A percentile compares a stretch with the other conserved stretches of the same genome.
These are phyloP conservation scores for Anacardium occidentale DNA, from an alignment of 345 rosid genomes.

Conservation along the genomic window DNA sequence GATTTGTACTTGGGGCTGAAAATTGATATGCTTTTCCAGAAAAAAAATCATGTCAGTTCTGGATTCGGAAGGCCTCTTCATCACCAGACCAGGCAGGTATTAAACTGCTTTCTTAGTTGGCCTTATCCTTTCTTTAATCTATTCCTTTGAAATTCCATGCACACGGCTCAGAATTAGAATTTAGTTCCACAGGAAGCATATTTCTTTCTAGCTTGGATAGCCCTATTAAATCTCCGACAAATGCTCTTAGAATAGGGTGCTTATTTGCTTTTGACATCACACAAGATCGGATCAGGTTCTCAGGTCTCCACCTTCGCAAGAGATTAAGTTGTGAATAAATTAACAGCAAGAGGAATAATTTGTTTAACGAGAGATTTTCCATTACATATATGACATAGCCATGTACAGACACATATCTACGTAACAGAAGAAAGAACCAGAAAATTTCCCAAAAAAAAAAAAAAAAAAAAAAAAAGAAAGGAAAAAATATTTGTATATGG, in stretches of 20 bases:
- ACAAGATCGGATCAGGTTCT: not conserved
- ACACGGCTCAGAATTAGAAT: constrained; percentile 6
- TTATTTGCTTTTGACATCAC: not conserved
- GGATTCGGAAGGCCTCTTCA: too few species aligned
- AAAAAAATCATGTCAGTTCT: too few species aligned
- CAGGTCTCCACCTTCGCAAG: not conserved
- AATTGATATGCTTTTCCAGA: not conserved
- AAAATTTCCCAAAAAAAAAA: not conserved
- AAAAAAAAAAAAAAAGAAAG: too few species aligned
- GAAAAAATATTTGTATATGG: not conserved
- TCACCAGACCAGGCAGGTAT: too few species aligned
- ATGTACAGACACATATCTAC: constrained; percentile 19
- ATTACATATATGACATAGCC: constrained; percentile 18
- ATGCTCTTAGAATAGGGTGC: not conserved
- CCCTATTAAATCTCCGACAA: constrained; percentile 1
- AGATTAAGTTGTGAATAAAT: not conserved
- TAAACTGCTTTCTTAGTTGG: not conserved
- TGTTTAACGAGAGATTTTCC: constrained; percentile 4
- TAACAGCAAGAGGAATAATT: too few species aligned
- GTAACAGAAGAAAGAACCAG: constrained; percentile 13
- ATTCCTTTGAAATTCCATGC: constrained; percentile 7
- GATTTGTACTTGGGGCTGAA: constrained; percentile 1
- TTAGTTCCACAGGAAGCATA: constrained; percentile 11
- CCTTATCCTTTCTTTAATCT: constrained; percentile 12
- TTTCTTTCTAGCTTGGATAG: not conserved